Percentiles rank a stretch among this genome's conserved stretches.
phyloP scores from a whole-genome alignment of 148 eudicot species.

The Pharnaceum exiguum region DNA sequence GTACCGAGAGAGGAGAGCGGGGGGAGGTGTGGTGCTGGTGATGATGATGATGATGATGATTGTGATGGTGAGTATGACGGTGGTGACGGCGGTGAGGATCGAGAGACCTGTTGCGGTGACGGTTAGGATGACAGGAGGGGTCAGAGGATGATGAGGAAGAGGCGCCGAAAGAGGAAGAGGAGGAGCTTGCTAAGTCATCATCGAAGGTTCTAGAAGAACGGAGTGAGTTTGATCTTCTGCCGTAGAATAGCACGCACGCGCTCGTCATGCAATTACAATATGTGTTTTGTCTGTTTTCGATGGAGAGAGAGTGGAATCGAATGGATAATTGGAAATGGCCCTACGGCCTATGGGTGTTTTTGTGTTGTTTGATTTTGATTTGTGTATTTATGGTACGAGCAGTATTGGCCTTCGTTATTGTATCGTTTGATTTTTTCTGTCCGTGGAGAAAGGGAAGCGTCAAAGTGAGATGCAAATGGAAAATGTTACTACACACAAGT shows the following conservation, averaged over 20 bases:
- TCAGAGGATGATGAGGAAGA: slow-evolving; percentile 18
- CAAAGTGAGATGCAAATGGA: too few species aligned
- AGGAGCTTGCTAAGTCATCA: slow-evolving; percentile 23
- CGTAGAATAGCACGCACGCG: slow-evolving; percentile 55
- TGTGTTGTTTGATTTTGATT: too few species aligned
- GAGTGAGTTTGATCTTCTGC: slow-evolving; percentile 43
- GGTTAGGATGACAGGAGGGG: slow-evolving; percentile 15
- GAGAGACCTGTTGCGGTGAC: slow-evolving; percentile 17
- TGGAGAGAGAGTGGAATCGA: neutral
- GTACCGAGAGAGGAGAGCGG: slow-evolving; percentile 13
- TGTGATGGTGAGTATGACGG: slow-evolving; percentile 7
- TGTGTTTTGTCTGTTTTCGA: neutral
- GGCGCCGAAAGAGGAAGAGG: slow-evolving; percentile 7
- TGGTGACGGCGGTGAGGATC: slow-evolving; percentile 23
- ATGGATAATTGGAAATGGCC: neutral
- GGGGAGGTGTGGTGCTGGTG: slow-evolving; percentile 1
- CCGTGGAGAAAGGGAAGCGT: too few species aligned
- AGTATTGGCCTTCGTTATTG: too few species aligned
- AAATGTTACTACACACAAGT: too few species aligned
- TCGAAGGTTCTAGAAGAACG: slow-evolving; percentile 40
- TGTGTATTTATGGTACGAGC: too few species aligned
- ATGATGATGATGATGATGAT: slow-evolving; percentile 13
- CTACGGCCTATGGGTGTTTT: too few species aligned
- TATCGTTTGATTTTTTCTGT: too few species aligned
- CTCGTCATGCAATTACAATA: slow-evolving; percentile 77